A percentile compares a stretch with the other conserved stretches of the same genome.
These are phyloP conservation scores for Bassia scoparia DNA, from an alignment of 148 eudicot genomes.

Conservation along the genomic window DNA sequence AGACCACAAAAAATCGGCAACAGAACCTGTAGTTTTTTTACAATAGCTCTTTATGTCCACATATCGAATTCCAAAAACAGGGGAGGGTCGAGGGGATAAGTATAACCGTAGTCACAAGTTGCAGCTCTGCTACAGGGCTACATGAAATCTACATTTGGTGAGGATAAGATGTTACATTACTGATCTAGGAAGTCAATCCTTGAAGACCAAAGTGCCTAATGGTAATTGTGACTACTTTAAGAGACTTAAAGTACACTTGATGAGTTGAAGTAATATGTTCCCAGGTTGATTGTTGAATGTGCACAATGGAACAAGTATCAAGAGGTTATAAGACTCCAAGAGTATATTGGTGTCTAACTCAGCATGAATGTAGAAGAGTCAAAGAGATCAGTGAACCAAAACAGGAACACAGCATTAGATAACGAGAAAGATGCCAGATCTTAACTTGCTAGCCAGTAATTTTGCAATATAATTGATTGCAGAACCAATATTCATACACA, in stretches of 20 bases:
- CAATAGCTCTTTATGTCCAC: background rate
- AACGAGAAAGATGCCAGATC: no score
- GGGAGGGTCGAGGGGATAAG: background rate
- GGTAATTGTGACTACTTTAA: background rate
- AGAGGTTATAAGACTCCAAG: no score
- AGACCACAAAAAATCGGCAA: conserved; percentile 7
- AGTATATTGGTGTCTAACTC: no score
- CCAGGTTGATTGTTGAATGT: no score
- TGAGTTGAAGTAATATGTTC: no score
- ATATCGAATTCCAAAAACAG: background rate
- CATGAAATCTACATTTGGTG: background rate
- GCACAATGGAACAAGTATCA: no score
- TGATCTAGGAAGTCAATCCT: background rate
- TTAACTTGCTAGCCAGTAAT: no score
- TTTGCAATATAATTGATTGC: background rate
- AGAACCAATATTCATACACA: background rate
- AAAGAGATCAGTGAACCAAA: no score
- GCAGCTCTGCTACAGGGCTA: no score
- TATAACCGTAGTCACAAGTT: background rate
- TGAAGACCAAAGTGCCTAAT: background rate
- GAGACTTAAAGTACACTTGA: no score
- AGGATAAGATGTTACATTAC: background rate
- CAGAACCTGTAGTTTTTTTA: background rate
- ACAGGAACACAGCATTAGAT: no score
- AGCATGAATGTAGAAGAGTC: no score